phyloP scores from a whole-genome alignment of 805 yeast species.

The Myxozyma mucilagina region DNA sequence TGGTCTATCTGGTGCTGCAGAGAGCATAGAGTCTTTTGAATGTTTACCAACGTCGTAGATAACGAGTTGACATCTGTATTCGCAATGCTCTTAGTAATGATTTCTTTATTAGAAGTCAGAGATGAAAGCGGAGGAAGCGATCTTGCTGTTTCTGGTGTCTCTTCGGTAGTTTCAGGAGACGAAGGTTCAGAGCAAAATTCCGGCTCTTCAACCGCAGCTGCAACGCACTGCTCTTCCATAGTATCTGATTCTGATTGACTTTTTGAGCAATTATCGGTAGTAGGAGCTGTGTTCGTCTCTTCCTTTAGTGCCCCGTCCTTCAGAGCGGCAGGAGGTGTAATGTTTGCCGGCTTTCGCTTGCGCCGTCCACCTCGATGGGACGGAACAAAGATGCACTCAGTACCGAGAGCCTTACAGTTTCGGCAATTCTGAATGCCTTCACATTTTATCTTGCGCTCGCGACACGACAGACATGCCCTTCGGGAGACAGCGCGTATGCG shows the following conservation, averaged over 20 bases:
- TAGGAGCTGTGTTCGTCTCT: too few relatives aligned
- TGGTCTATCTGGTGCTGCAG: slow-evolving; percentile 26
- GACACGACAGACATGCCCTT: slow-evolving; percentile 62
- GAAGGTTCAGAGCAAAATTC: too few relatives aligned
- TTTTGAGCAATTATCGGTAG: too few relatives aligned
- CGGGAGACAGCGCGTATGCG: slow-evolving; percentile 54
- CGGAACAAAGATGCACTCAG: slow-evolving; percentile 26
- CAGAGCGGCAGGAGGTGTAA: not conserved
- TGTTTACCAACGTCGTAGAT: slow-evolving; percentile 2
- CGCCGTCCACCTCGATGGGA: slow-evolving; percentile 30
- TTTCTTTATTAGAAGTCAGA: not conserved
- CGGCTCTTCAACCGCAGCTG: too few relatives aligned
- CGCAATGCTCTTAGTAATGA: not conserved
- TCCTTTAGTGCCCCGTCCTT: not conserved
- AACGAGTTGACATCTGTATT: not conserved
- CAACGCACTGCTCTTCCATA: too few relatives aligned
- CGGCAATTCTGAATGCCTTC: slow-evolving; percentile 50
- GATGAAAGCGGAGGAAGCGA: not conserved
- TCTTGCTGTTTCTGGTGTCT: not conserved
- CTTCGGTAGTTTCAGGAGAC: too few relatives aligned
- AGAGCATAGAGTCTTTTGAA: slow-evolving; percentile 16
- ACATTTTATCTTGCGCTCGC: slow-evolving; percentile 66
- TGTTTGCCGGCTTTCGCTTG: slow-evolving; percentile 4
- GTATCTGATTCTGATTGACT: too few relatives aligned
- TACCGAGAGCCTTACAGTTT: slow-evolving; percentile 14